Evolutionary conservation across 306 rosid species (phyloP).

Genomic region (Begonia loranthoides): DNA sequence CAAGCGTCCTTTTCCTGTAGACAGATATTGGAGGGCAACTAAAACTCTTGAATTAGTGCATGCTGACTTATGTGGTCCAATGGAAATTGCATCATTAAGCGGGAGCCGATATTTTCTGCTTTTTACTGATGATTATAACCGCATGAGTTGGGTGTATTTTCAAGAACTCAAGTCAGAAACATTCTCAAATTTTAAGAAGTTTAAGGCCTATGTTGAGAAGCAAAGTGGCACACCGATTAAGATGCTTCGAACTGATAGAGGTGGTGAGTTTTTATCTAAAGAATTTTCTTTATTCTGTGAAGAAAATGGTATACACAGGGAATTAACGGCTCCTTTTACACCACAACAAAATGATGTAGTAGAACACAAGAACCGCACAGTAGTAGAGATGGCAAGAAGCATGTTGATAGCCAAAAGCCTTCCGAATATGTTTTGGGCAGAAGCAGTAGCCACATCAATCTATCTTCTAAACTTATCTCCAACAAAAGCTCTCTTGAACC

Average conservation of each 20-base stretch:
- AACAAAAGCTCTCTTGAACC: background rate
- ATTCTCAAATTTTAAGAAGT: background rate
- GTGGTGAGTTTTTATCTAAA: too few relatives aligned
- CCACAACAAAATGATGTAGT: background rate
- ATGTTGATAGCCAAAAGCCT: background rate
- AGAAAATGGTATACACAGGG: too few relatives aligned
- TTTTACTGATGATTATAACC: slow-evolving; percentile 5
- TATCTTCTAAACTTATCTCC: background rate
- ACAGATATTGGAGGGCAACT: background rate
- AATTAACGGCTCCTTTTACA: background rate
- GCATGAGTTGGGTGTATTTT: slow-evolving; percentile 9
- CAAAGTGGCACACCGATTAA: background rate
- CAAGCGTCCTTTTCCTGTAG: background rate
- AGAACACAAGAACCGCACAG: background rate
- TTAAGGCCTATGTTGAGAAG: background rate
- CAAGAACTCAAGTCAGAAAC: background rate
- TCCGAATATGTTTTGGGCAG: background rate
- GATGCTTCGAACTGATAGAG: too few relatives aligned
- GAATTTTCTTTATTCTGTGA: too few relatives aligned
- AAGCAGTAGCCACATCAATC: background rate
- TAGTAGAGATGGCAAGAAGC: background rate
- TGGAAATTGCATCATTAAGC: background rate
- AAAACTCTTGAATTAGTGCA: background rate
- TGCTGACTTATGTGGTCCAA: too few relatives aligned
- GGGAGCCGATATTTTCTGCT: slow-evolving; percentile 1